phyloP scores from a whole-genome alignment of 2,329 filamentous ascomycete species.

The Cladobotryum protrusum region DNA sequence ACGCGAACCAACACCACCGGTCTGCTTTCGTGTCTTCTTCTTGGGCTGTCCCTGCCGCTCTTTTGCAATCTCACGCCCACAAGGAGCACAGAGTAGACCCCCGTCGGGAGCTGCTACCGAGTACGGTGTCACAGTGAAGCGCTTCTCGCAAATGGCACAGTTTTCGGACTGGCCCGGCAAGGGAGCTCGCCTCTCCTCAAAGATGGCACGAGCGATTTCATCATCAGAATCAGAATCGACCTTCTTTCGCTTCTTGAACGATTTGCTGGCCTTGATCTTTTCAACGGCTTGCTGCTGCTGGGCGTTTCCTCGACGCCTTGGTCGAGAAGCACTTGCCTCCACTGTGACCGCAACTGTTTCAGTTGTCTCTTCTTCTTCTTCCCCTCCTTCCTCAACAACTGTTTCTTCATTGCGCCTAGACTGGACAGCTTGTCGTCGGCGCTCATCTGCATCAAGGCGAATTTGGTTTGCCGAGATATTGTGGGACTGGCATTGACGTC shows the following conservation, averaged over 20 bases:
- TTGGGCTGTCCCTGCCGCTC: constrained; percentile 41
- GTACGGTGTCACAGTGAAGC: constrained; percentile 90
- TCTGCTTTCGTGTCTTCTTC: constrained; percentile 44
- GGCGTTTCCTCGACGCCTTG: constrained; percentile 29
- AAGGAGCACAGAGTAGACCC: constrained; percentile 76
- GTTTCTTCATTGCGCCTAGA: constrained; percentile 17
- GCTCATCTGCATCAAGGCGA: constrained; percentile 41
- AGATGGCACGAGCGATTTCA: constrained; percentile 43
- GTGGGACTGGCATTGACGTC: constrained; percentile 46
- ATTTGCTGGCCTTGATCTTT: constrained; percentile 58
- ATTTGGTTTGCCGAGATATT: constrained; percentile 62
- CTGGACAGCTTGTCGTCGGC: constrained; percentile 35
- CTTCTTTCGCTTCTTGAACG: constrained; percentile 48
- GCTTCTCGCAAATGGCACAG: constrained; percentile 76
- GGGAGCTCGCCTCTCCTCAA: constrained; percentile 44
- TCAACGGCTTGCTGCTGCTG: constrained; percentile 49
- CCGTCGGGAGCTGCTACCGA: constrained; percentile 76
- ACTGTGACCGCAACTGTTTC: constrained; percentile 12
- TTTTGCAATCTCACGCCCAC: constrained; percentile 67
- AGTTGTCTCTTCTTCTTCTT: neutral
- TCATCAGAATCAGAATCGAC: constrained; percentile 39
- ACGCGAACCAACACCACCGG: constrained; percentile 52
- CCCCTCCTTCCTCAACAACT: no score
- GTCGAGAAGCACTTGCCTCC: constrained; percentile 20
- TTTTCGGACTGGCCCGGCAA: constrained; percentile 84